phyloP scores from a whole-genome alignment of 768 basidiomycete species.

The Sarcodon aspratus region DNA sequence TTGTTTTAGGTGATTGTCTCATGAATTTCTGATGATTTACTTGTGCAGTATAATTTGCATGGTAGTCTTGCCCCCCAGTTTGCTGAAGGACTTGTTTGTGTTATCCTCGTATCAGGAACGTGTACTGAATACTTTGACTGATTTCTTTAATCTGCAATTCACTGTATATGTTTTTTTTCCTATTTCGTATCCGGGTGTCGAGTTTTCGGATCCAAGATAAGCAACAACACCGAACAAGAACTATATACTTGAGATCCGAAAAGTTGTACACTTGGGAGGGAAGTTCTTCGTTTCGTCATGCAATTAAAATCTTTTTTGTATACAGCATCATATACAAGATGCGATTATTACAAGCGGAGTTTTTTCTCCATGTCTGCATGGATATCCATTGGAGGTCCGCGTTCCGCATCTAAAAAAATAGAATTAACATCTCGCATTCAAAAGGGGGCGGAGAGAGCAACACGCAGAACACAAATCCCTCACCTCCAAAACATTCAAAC shows the following conservation, averaged over 20 bases:
- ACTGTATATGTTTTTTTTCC: no score
- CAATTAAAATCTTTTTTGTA: no score
- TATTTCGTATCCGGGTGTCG: no score
- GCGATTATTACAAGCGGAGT: conserved; percentile 20
- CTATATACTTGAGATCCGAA: no score
- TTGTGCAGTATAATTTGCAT: background rate
- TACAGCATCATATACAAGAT: no score
- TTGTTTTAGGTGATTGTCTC: background rate
- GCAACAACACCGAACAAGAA: no score
- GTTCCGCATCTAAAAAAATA: conserved; percentile 16
- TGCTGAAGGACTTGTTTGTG: background rate
- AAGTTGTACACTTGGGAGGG: no score
- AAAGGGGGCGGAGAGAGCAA: background rate
- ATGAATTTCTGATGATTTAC: background rate
- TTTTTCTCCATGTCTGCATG: conserved; percentile 40
- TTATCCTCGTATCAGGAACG: background rate
- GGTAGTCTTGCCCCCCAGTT: background rate
- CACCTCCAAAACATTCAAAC: conserved; percentile 51
- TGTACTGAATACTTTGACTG: no score
- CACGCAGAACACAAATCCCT: background rate
- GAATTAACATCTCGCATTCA: background rate
- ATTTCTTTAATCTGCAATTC: no score
- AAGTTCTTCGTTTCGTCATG: no score
- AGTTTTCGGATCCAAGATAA: no score
- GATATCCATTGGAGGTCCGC: conserved; percentile 25